These are phyloP conservation scores for Hypoxylon sp. DNA, from an alignment of 2,329 filamentous ascomycete genomes.

Conservation along the genomic window DNA sequence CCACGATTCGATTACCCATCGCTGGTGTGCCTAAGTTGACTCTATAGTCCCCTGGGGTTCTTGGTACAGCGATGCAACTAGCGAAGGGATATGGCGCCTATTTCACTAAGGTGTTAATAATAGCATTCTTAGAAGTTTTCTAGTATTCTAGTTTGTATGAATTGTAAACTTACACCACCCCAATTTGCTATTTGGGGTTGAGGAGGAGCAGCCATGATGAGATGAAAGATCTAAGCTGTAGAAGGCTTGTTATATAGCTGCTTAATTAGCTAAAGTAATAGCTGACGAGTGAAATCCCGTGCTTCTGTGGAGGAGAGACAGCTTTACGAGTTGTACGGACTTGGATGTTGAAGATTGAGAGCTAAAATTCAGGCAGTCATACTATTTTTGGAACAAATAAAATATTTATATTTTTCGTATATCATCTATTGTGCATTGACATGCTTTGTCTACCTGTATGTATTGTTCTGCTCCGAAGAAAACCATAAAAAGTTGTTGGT, in stretches of 20 bases:
- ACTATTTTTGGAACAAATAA: too few relatives aligned
- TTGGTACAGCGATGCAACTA: not conserved
- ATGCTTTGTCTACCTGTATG: not conserved
- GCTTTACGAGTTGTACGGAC: not conserved
- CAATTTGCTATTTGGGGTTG: not conserved
- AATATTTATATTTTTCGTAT: not conserved
- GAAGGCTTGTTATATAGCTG: not conserved
- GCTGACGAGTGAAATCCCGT: not conserved
- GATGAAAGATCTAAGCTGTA: not conserved
- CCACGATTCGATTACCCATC: not conserved
- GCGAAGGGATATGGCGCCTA: not conserved
- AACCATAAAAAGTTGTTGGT: not conserved
- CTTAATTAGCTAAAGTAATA: not conserved
- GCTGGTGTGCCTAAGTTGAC: not conserved
- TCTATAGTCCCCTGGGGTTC: not conserved
- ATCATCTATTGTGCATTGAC: not conserved
- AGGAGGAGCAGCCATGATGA: not conserved
- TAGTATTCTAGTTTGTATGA: not conserved
- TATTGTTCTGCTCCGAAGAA: not conserved
- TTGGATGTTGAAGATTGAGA: too few relatives aligned
- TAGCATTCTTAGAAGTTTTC: not conserved
- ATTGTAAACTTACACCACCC: not conserved
- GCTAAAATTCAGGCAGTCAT: too few relatives aligned
- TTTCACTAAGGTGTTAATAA: not conserved
- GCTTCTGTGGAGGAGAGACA: not conserved